Percentiles rank a stretch among this genome's conserved stretches.
phyloP scores from a whole-genome alignment of 192 early-diverging fungal species.

The Coemansia sp. region DNA sequence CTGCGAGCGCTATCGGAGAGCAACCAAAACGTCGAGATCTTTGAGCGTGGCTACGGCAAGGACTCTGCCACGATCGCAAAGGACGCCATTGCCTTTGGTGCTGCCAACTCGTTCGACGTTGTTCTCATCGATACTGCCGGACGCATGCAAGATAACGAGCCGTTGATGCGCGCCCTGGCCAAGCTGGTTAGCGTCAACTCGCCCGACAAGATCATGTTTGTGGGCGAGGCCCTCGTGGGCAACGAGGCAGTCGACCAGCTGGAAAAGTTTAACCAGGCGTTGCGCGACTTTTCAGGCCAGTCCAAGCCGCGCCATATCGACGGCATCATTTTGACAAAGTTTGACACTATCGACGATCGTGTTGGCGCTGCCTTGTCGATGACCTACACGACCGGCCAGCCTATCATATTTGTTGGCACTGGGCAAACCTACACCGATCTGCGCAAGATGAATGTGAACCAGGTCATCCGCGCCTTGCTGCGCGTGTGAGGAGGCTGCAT shows the following conservation, averaged over 20 bases:
- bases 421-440: constrained; percentile 98
- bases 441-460: constrained; percentile 80
- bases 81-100: constrained; percentile 87
- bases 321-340: constrained; percentile 95
- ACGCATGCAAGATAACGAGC: constrained; percentile 99
- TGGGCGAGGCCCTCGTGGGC: constrained; percentile 96
- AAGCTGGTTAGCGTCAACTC: constrained; percentile 91
- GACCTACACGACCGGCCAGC: constrained; percentile 95
- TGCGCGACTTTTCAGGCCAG: constrained; percentile 86
- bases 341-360: constrained; percentile 97
- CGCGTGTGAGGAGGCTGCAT: constrained; percentile 8
- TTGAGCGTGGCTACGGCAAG: constrained; percentile 96
- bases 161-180: constrained; percentile 93
- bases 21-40: constrained; percentile 78
- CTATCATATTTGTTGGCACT: constrained; percentile 96
- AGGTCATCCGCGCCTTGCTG: constrained; percentile 72
- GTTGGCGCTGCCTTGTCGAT: constrained; percentile 95
- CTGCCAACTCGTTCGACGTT: constrained; percentile 78
- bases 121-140: constrained; percentile 97
- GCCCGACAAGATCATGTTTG: constrained; percentile 97
- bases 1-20: constrained; percentile 70
- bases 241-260: constrained; percentile 97
- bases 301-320: constrained; percentile 89
- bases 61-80: constrained; percentile 95
- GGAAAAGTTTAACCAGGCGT: constrained; percentile 93